Conservation (phyloP, 495 filamentous ascomycete species). For the Aeminium ludgeri region DNA sequence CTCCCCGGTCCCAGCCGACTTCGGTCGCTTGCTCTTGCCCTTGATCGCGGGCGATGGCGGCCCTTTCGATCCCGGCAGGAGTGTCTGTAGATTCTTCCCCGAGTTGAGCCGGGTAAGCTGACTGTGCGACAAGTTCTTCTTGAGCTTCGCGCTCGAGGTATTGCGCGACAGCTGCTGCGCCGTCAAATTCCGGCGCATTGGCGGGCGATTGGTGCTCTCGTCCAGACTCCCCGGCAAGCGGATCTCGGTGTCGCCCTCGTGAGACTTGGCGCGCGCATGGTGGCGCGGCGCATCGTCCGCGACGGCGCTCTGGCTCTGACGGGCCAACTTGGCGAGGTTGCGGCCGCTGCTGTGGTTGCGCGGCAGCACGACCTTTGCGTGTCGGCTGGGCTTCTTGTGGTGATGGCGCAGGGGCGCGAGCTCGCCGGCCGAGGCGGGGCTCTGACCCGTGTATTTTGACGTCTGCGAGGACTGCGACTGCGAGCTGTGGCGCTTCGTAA, state of each 20-base stretch:
- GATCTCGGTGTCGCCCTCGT: slow-evolving; percentile 14
- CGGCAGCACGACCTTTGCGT: slow-evolving; percentile 10
- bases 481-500: slow-evolving; percentile 10
- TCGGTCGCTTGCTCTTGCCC: slow-evolving; percentile 6
- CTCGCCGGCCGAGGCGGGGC: slow-evolving; percentile 11
- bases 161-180: slow-evolving; percentile 12
- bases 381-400: slow-evolving; percentile 6
- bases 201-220: background rate
- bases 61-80: background rate
- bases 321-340: slow-evolving; percentile 10
- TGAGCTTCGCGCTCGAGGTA: slow-evolving; percentile 16
- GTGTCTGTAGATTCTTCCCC: slow-evolving; percentile 3
- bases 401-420: slow-evolving; percentile 9
- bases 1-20: slow-evolving; percentile 5
- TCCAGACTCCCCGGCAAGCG: slow-evolving; percentile 12
- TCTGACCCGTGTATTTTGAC: background rate
- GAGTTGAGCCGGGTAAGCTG: slow-evolving; percentile 18
- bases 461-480: slow-evolving; percentile 8
- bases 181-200: slow-evolving; percentile 11
- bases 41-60: slow-evolving; percentile 5
- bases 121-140: slow-evolving; percentile 25
- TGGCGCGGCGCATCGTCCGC: slow-evolving; percentile 1
- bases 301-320: background rate
- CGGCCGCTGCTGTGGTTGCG: slow-evolving; percentile 14
- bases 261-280: slow-evolving; percentile 1